phyloP scores from a whole-genome alignment of 805 yeast species.

The Priceomyces fermenticarens region DNA sequence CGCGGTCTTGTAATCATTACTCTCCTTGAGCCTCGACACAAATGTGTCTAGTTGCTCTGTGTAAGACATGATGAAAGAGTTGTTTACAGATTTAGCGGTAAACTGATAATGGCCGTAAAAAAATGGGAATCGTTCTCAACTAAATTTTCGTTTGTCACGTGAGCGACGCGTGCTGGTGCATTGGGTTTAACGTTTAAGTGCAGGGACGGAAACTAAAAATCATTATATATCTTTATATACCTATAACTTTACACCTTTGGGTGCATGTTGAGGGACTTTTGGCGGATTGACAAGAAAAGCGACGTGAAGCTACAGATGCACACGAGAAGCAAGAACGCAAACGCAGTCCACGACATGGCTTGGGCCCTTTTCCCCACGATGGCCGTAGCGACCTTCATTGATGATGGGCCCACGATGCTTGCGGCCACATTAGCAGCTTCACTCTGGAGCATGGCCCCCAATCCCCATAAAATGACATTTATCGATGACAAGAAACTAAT shows the following conservation, averaged over 20 bases:
- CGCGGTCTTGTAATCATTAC: conserved; percentile 54
- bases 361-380: conserved; percentile 50
- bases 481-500: conserved; percentile 30
- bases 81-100: not conserved
- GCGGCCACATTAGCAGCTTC: conserved; percentile 49
- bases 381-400: conserved; percentile 47
- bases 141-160: conserved; percentile 8
- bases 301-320: conserved; percentile 34
- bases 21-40: conserved; percentile 59
- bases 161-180: conserved; percentile 3
- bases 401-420: conserved; percentile 45
- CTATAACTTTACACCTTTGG: conserved; percentile 8
- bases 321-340: conserved; percentile 44
- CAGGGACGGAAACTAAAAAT: no score
- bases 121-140: conserved; percentile 18
- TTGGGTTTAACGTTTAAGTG: no score
- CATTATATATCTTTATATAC: no score
- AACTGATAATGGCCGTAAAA: conserved; percentile 7
- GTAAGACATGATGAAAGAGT: conserved; percentile 40
- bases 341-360: conserved; percentile 61
- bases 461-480: conserved; percentile 53
- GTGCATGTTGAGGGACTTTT: conserved; percentile 4
- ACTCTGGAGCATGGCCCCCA: conserved; percentile 63
- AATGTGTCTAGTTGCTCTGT: conserved; percentile 63
- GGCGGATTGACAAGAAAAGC: conserved; percentile 21